Percentiles rank a stretch among this genome's conserved stretches.
phyloP scores from a whole-genome alignment of 2,329 filamentous ascomycete genomes.

The Botrytis medusae region DNA sequence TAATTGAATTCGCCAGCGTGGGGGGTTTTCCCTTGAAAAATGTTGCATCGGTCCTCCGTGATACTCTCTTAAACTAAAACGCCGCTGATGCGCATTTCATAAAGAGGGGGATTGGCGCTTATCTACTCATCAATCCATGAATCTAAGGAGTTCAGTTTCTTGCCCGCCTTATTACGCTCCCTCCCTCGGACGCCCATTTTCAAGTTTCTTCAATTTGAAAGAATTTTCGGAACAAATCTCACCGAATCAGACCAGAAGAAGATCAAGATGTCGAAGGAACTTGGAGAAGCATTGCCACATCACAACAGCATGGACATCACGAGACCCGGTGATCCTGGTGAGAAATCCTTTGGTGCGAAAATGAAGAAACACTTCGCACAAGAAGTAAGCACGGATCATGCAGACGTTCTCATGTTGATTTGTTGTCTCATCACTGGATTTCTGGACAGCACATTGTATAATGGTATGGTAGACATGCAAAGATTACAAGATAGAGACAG shows the following conservation, averaged over 20 bases:
- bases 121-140: constrained; percentile 14
- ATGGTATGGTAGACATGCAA: constrained; percentile 13
- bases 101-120: constrained; percentile 15
- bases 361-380: constrained; percentile 10
- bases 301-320: constrained; percentile 1
- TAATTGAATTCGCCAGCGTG: not conserved
- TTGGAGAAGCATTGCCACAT: constrained; percentile 4
- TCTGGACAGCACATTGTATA: constrained; percentile 61
- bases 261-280: not conserved
- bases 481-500: not conserved
- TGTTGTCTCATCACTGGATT: constrained; percentile 78
- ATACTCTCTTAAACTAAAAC: not conserved
- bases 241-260: not conserved
- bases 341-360: not conserved
- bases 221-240: not conserved
- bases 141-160: not conserved
- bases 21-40: not conserved
- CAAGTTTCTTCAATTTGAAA: not conserved
- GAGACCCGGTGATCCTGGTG: not conserved
- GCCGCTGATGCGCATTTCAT: constrained; percentile 7
- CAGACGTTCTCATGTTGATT: constrained; percentile 49
- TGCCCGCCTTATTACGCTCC: not conserved
- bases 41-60: not conserved
- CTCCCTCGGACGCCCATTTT: not conserved
- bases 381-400: constrained; percentile 20